Base-by-base conservation (phyloP, 2,329 filamentous ascomycete species). In the Colletotrichum costaricense region DNA sequence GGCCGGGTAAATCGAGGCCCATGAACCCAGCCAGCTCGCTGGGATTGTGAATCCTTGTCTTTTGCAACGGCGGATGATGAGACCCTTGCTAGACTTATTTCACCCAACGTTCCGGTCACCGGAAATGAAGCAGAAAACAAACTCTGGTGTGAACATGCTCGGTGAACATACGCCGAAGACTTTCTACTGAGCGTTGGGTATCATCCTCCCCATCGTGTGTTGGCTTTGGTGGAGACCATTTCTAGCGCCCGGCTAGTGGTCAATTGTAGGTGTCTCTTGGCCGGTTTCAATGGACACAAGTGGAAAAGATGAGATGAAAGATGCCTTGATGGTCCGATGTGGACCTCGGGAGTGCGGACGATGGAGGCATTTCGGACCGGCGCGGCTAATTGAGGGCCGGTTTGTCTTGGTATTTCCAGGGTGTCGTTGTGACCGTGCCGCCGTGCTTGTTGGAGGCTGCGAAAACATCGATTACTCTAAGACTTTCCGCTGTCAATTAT, bases 341-440 rank as follows among this genome's bases (percentile, higher is more conserved):
- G 72, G 67, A 42, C 38, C 38, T 42, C 38, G 38, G 38, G 38
- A 30, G 30, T 55, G 33, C 60, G 8, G 14, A 16, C 54, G 30
- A 52, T 19, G 56, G 58, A n/a, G 60, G 60, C n/a, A 58, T 33
- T 60, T 69, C 64, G 73, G 73, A 69, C 73, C 69, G 69, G 49
- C 55, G 46, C 62, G 64, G 69, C 69, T 73, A 69, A 69, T 69
- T 59, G 59, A 68, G 46, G 42, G 55, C 38, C 38, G 38, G 58
- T 33, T 33, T 24, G 35, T 33, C 65, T 56, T 69, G 65, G 58
- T 63, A 54, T 56, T 49, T 59, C 30, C 24, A 30, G 24, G 19
- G n/a, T 9, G 59, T 55, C 22, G n/a, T 30, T n/a, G 5, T 30
- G 63, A 5, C 24, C 52, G 60, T 49, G n/a, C 16, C 42, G 19